Evolutionary conservation across 169 alveolate species (phyloP), one percentile per base, ranked within the genome.

Genomic region (Besnoitia besnoiti): DNA sequence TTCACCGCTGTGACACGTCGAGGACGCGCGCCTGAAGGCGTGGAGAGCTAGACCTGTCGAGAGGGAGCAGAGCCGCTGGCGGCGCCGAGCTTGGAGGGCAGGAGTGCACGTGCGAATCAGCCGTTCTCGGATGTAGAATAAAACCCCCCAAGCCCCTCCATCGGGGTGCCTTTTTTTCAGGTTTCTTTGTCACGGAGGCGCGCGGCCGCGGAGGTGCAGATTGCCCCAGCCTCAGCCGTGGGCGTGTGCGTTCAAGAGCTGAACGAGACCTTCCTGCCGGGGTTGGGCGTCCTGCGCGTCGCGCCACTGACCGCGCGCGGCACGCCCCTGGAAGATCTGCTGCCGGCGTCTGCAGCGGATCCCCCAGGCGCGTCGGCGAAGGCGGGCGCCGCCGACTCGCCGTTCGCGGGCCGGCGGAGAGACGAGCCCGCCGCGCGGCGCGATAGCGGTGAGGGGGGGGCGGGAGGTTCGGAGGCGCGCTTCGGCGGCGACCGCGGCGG

Each of bases 311-410:
- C 92, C 5, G 46, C 80, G 44, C 85, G 62, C n/a, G 87, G 92
- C 19, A 21, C 67, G 19, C 77, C 93, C n/a, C 59, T 85, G 0
- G 93, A 62, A 35, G 93, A 84, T n/a, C 19, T 40, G n/a, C 88
- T 89, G 27, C 93, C 93, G 24, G 89, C 82, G 46, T 89, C 93
- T 35, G 76, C 93, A 0, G 79, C 89, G 24, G 93, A 89, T 37
- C 93, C 93, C 0, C 67, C 82, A 24, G 67, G 61, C 14, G 49
- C 61, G 10, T 19, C 49, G 51, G 5, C 44, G 46, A 35, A 44
- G 87, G 37, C 59, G 7, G 85, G 49, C 27, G 49, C 85, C 8
- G 85, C 85, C 16, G 50, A 10, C 5, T 3, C 85, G 46, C 30
- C 46, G 8, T 27, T 12, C 49, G 49, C 40, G 87, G 59, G 87